A percentile compares a stretch with the other conserved stretches of the same genome.
Evolutionary conservation across 345 rosid genomes (phyloP).

Genomic region (Arabidopsis thaliana): DNA sequence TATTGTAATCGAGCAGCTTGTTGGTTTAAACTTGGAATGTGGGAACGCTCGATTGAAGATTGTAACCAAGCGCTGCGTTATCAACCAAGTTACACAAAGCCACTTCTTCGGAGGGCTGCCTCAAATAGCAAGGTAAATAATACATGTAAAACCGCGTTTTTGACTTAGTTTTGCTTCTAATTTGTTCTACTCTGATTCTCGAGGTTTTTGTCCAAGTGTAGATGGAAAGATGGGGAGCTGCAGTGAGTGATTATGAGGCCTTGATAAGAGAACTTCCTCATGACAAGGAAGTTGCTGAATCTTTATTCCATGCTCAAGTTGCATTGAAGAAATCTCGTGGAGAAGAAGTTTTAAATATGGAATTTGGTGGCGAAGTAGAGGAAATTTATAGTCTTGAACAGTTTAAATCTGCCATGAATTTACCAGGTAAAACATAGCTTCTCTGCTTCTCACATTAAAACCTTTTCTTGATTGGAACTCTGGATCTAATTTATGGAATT

Average conservation of each 20-base stretch:
- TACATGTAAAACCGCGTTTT: neutral
- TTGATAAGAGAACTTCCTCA: slow-evolving; percentile 82
- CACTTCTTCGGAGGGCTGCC: slow-evolving; percentile 94
- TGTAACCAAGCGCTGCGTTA: slow-evolving; percentile 75
- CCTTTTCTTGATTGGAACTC: neutral
- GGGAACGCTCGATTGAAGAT: slow-evolving; percentile 91
- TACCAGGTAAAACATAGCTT: slow-evolving; percentile 56
- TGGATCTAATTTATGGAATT: neutral
- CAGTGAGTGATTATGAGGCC: slow-evolving; percentile 89
- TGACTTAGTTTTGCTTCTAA: slow-evolving; percentile 1
- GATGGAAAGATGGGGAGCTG: slow-evolving; percentile 91
- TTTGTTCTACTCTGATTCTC: neutral
- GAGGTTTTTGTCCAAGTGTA: slow-evolving; percentile 45
- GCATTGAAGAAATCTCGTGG: slow-evolving; percentile 94
- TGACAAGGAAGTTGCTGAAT: slow-evolving; percentile 86
- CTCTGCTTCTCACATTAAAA: slow-evolving; percentile 16
- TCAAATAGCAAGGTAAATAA: slow-evolving; percentile 71
- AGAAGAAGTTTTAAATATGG: slow-evolving; percentile 90
- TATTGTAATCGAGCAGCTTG: slow-evolving; percentile 98
- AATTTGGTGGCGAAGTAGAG: slow-evolving; percentile 99
- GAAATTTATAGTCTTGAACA: slow-evolving; percentile 68
- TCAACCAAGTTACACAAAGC: slow-evolving; percentile 84
- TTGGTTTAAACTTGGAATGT: slow-evolving; percentile 89
- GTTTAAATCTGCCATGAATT: slow-evolving; percentile 78
- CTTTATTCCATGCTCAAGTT: slow-evolving; percentile 91